phyloP scores from a whole-genome alignment of 257 asterid species.

The Penstemon davidsonii region DNA sequence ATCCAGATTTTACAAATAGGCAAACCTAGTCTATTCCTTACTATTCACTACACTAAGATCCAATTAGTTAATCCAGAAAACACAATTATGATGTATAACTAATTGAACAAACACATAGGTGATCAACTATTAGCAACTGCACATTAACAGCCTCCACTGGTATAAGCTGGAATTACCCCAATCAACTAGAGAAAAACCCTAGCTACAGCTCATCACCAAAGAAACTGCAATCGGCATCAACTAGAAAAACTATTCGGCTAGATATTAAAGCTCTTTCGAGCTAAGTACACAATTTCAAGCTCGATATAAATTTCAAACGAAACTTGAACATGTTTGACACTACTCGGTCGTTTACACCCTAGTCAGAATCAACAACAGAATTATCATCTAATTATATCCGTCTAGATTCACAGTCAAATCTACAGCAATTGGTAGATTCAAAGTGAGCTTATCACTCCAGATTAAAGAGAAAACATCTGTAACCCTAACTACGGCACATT shows the following conservation, averaged over 20 bases:
- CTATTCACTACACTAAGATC: background rate
- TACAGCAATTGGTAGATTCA: slow-evolving; percentile 6
- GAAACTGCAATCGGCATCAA: slow-evolving; percentile 4
- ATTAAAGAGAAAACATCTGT: background rate
- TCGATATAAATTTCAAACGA: too few relatives aligned
- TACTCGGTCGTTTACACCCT: too few relatives aligned
- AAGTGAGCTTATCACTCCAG: background rate
- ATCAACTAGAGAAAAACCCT: slow-evolving; percentile 25
- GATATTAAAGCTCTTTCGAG: too few relatives aligned
- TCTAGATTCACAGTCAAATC: slow-evolving; percentile 8
- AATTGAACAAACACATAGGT: slow-evolving; percentile 10
- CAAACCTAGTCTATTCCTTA: slow-evolving; percentile 14
- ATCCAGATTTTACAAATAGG: background rate
- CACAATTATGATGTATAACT: slow-evolving; percentile 5
- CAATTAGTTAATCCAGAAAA: slow-evolving; percentile 1
- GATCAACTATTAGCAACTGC: background rate
- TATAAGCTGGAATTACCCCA: background rate
- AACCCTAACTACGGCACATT: slow-evolving; percentile 35
- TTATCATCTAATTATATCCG: background rate
- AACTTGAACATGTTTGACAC: too few relatives aligned
- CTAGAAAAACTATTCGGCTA: background rate
- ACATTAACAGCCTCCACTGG: background rate
- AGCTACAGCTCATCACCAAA: slow-evolving; percentile 8
- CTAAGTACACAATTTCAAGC: too few relatives aligned
- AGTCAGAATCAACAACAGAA: background rate